Base-by-base conservation (phyloP, 352 stramenopile species). In the Pythium diclinum region DNA sequence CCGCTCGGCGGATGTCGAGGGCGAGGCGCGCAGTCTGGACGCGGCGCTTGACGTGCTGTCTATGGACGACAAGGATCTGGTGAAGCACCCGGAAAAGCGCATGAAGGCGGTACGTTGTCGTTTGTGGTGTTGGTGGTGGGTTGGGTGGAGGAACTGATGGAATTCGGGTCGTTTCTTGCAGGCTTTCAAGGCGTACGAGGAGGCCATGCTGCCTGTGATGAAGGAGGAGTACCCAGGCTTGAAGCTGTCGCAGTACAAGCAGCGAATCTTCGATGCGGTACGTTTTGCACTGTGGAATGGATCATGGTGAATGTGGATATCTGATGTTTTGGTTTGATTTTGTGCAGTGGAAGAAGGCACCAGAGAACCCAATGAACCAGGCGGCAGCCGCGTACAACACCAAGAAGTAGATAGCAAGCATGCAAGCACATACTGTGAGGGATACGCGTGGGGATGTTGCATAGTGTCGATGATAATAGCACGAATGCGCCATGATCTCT, bases 181-280 rank as follows among this genome's bases (percentile, higher is more conserved):
- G 72, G 83, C 81, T 1, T 92, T 88, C 74, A 92, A 91, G 73
- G 83, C 83, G 14, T 92, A 88, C 60, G 83, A 91, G 64, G 83
- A 91, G 60, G 74, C 71, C 8, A 89, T 81, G 77, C 59, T 92
- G 72, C 81, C 79, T 9, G 70, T 90, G 68, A 60, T 92, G 54
- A 83, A 77, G 59, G 71, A 83, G 58, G 83, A 92, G 49, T 92
- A 75, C 67, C 83, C 81, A 6, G 78, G 83, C 1, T 67, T 92
- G 49, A 92, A 92, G 72, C 59, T 92, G 5, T 92, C 83, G 30
- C 83, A 92, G 74, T 92, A 92, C 74, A 92, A 92, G 68, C 78
- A 92, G 38, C 79, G 79, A 47, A 74, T 92, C 44, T 89, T 80
- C 56, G 83, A 92, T 59, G 69, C 87, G 79, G 83, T 91, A 74